These are phyloP conservation scores for Boeremia exigua DNA, from an alignment of 2,329 filamentous ascomycete genomes.

Conservation along the genomic window DNA sequence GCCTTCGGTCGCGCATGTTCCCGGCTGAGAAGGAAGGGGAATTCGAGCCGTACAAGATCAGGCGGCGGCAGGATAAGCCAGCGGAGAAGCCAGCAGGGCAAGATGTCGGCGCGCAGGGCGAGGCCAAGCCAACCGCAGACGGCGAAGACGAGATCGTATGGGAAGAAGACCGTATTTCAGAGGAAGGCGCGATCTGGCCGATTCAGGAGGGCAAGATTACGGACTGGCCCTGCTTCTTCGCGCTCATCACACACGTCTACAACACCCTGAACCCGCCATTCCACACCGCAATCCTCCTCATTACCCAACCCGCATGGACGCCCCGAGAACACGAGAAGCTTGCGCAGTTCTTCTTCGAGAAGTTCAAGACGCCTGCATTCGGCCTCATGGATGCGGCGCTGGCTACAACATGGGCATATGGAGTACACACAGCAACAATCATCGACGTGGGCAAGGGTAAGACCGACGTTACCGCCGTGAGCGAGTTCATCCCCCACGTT, in stretches of 20 bases:
- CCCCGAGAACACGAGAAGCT: slow-evolving; percentile 85
- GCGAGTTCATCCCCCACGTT: slow-evolving; percentile 79
- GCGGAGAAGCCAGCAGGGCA: slow-evolving; percentile 39
- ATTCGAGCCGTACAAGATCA: slow-evolving; percentile 82
- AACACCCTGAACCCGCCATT: slow-evolving; percentile 87
- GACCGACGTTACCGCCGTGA: slow-evolving; percentile 88
- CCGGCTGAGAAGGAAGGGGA: slow-evolving; percentile 75
- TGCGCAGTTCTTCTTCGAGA: slow-evolving; percentile 95
- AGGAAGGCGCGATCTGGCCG: slow-evolving; percentile 89
- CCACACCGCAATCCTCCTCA: slow-evolving; percentile 91
- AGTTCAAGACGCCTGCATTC: slow-evolving; percentile 91
- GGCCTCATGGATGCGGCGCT: slow-evolving; percentile 88
- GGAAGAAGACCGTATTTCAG: slow-evolving; percentile 86
- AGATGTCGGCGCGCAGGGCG: slow-evolving; percentile 21
- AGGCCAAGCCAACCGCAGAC: slow-evolving; percentile 42
- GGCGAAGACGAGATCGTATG: slow-evolving; percentile 69
- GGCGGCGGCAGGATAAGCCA: slow-evolving; percentile 51
- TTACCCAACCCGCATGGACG: slow-evolving; percentile 90
- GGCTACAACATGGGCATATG: slow-evolving; percentile 82
- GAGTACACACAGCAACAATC: slow-evolving; percentile 79
- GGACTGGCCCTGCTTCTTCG: slow-evolving; percentile 92
- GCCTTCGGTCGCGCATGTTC: slow-evolving; percentile 94
- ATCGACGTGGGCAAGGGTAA: slow-evolving; percentile 92
- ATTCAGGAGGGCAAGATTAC: slow-evolving; percentile 81
- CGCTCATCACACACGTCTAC: slow-evolving; percentile 91